phyloP scores from a whole-genome alignment of 352 stramenopile species.

The Plasmopara halstedii region DNA sequence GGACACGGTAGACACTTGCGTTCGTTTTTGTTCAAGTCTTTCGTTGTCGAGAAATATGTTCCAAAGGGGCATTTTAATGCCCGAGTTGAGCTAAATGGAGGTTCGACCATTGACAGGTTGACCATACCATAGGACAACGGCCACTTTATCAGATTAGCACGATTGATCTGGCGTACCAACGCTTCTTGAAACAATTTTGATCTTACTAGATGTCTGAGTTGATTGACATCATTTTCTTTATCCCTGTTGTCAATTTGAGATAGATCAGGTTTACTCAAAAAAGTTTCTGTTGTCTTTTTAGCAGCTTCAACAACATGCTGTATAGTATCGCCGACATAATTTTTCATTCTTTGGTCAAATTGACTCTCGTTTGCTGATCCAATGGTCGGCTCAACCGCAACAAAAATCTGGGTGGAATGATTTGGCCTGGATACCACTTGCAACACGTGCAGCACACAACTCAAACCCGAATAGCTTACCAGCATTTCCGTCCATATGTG shows the following conservation, averaged over 20 bases:
- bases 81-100: slow-evolving; percentile 21
- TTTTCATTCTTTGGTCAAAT: not conserved
- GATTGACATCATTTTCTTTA: slow-evolving; percentile 2
- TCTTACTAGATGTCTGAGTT: slow-evolving; percentile 5
- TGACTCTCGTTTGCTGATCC: not conserved
- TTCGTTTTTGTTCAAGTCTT: not conserved
- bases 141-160: slow-evolving; percentile 8
- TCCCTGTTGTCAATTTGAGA: not conserved
- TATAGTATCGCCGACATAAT: slow-evolving; percentile 1
- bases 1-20: slow-evolving; percentile 25
- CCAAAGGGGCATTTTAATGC: slow-evolving; percentile 22
- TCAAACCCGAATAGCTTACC: slow-evolving; percentile 10
- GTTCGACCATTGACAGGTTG: slow-evolving; percentile 13
- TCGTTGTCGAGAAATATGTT: slow-evolving; percentile 19
- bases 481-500: slow-evolving; percentile 19
- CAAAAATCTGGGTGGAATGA: slow-evolving; percentile 8
- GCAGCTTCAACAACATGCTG: slow-evolving; percentile 9
- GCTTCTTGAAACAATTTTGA: slow-evolving; percentile 14
- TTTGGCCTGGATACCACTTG: slow-evolving; percentile 5
- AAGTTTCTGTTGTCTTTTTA: slow-evolving; percentile 8
- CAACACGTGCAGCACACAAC: slow-evolving; percentile 18
- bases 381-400: slow-evolving; percentile 19
- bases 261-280: slow-evolving; percentile 11
- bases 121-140: slow-evolving; percentile 10
- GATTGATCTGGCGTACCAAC: slow-evolving; percentile 17